Percentiles rank a stretch among this genome's conserved stretches.
Conservation (phyloP, 2,329 filamentous ascomycete genomes). For the Apiospora saccharicola region DNA sequence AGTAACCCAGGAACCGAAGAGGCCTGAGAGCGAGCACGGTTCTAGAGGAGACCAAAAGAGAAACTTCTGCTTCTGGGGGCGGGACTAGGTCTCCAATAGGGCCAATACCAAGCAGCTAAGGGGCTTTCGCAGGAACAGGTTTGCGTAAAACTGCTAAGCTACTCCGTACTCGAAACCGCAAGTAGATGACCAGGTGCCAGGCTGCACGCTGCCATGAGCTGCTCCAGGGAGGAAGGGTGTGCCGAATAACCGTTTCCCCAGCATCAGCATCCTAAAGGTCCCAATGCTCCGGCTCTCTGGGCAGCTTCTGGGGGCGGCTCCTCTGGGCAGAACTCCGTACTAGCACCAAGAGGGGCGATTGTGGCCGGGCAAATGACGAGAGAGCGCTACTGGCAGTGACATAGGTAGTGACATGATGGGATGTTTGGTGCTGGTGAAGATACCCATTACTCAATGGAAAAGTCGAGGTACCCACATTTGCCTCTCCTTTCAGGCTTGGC, state of each 20-base stretch:
- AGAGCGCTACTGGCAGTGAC: background rate
- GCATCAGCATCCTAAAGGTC: background rate
- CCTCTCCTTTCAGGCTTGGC: background rate
- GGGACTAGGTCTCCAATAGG: background rate
- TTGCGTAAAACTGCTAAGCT: background rate
- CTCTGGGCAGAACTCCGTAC: too few species aligned
- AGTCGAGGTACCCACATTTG: background rate
- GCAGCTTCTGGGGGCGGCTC: background rate
- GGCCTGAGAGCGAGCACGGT: background rate
- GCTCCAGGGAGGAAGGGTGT: background rate
- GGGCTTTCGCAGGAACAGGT: background rate
- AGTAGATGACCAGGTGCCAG: background rate
- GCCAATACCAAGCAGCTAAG: background rate
- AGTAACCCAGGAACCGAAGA: background rate
- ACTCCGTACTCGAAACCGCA: background rate
- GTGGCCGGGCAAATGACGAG: background rate
- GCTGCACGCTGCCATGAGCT: background rate
- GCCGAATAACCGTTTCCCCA: conserved; percentile 10
- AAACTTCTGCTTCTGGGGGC: background rate
- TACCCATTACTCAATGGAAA: conserved; percentile 2
- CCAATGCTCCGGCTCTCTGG: too few species aligned
- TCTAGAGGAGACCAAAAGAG: background rate
- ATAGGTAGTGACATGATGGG: background rate
- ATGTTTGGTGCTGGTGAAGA: background rate
- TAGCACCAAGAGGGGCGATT: too few species aligned